These are phyloP conservation scores for Ophiostoma novo-ulmi DNA, from an alignment of 2,329 filamentous ascomycete genomes.

Conservation along the genomic window DNA sequence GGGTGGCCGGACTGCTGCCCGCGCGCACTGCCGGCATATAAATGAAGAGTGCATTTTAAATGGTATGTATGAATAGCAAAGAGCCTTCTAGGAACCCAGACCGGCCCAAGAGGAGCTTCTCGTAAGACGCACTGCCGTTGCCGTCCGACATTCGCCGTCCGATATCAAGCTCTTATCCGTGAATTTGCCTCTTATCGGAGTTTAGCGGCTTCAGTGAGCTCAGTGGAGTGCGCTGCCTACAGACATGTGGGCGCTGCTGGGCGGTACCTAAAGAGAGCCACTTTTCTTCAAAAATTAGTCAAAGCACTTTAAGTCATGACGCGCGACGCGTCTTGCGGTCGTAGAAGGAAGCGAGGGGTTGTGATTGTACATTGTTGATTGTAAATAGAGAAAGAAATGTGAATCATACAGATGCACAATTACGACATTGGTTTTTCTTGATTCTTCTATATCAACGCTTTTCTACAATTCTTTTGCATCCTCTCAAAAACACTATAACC, in stretches of 20 bases:
- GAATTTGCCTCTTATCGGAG: constrained; percentile 8
- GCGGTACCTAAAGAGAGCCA: neutral
- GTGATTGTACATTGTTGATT: neutral
- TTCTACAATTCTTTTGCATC: neutral
- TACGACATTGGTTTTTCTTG: neutral
- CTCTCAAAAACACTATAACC: neutral
- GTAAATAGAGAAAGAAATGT: neutral
- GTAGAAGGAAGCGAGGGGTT: constrained; percentile 15
- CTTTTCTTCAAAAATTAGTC: neutral
- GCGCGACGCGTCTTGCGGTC: constrained; percentile 20
- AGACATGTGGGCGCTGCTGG: too few relatives aligned
- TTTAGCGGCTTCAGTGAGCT: constrained; percentile 3
- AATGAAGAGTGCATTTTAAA: neutral
- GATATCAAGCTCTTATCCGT: neutral
- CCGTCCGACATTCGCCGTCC: constrained; percentile 3
- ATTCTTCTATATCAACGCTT: neutral
- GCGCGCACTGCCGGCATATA: constrained; percentile 19
- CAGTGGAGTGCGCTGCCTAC: neutral
- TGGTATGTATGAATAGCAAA: neutral
- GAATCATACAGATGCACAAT: neutral
- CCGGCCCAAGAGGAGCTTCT: neutral
- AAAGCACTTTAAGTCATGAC: constrained; percentile 10
- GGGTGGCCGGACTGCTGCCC: neutral
- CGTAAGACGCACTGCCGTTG: neutral
- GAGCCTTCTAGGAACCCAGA: neutral